Base-by-base conservation (phyloP, 2,329 filamentous ascomycete species). In the Fusarium tupiense region DNA sequence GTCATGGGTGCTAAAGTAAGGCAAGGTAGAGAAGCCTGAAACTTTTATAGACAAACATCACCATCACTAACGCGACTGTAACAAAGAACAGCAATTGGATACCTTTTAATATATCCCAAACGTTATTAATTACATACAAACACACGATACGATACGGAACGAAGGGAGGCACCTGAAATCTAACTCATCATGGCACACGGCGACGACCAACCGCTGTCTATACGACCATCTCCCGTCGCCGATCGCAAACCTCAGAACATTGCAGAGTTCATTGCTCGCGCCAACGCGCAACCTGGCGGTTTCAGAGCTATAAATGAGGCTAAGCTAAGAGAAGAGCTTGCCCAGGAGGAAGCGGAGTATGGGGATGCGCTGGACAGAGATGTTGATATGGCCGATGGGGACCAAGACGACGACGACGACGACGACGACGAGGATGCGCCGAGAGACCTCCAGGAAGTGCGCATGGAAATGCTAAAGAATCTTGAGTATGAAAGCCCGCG, bases 261-360 rank as follows among this genome's bases (percentile, higher is more conserved):
- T n/a, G 86, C 89, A 64, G 89, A 92, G 53, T 92, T 96, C 76
- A 94, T 98, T 75, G 85, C 88, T 66, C 94, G 95, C 75, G 92
- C 98, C 78, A 93, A 95, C 76, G 91, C 97, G 78, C 91, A 93
- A 69, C 77, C 83, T 2, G 94, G 94, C 20, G 93, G 94, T 31
- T 97, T 98, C 80, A 92, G 94, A 67, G 88, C 91, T 76, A 87
- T 98, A 73, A 94, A 91, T 57, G 93, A 97, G 81, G 88, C 91
- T 58, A 88, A 90, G 49, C 85, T 98, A 43, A 88, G 88, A 57
- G 89, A 91, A 41, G 92, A 96, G 78, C 91, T 96, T 59, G 85
- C 47, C 82, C 84, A 33, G 81, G 86, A 83, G 26, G 71, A 74
- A 13, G 73, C 68, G n/a, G 64, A 84, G 54, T 84, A 87, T 46